Conservation (phyloP, 1,284 basidiomycete species). For the Boletus semigastroideus region DNA sequence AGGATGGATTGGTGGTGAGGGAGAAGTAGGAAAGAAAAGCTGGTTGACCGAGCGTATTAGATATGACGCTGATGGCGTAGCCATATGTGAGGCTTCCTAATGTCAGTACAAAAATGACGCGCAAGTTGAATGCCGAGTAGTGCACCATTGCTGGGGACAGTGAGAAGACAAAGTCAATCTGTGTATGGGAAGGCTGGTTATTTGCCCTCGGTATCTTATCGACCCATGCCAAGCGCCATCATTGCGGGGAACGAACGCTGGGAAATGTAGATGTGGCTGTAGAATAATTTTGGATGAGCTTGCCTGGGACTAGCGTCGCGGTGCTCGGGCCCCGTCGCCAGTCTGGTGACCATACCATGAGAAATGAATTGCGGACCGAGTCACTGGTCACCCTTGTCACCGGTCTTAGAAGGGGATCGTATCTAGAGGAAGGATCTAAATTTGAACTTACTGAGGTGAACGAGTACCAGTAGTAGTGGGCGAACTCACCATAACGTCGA, state of each 20-base stretch:
- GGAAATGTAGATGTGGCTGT: not conserved
- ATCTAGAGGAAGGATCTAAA: not conserved
- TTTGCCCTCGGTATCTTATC: not conserved
- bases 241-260: not conserved
- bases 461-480: no score
- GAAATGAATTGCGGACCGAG: not conserved
- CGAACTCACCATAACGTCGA: no score
- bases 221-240: not conserved
- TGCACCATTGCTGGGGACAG: not conserved
- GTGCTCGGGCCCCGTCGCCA: no score
- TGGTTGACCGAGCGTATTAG: not conserved
- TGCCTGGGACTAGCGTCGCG: not conserved
- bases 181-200: not conserved
- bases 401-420: no score
- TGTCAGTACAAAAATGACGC: not conserved
- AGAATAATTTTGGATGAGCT: not conserved
- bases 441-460: no score
- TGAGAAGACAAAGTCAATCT: not conserved
- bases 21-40: not conserved
- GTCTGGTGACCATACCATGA: not conserved
- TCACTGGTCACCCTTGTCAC: not conserved
- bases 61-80: not conserved
- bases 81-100: not conserved
- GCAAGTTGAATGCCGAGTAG: not conserved
- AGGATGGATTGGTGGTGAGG: not conserved